Evolutionary conservation across 352 stramenopile genomes (phyloP).

Genomic region (Aphanomyces astaci): DNA sequence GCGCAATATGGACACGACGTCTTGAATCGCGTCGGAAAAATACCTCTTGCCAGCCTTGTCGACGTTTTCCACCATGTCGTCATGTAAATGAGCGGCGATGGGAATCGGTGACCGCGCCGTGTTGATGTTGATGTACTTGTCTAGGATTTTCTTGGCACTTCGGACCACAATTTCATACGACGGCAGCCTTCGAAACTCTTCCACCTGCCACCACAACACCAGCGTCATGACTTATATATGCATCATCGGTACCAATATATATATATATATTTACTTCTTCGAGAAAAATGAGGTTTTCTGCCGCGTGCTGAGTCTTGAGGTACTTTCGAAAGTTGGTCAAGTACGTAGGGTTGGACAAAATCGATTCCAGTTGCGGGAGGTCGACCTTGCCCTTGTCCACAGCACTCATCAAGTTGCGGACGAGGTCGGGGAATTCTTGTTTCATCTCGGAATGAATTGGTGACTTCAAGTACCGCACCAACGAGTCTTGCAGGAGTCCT

Average conservation of each 20-base stretch:
- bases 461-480: slow-evolving; percentile 72
- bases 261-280: slow-evolving; percentile 42
- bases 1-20: slow-evolving; percentile 68
- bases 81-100: slow-evolving; percentile 38
- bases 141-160: slow-evolving; percentile 76
- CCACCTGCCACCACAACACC: slow-evolving; percentile 33
- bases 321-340: slow-evolving; percentile 63
- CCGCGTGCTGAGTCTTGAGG: slow-evolving; percentile 66
- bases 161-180: slow-evolving; percentile 80
- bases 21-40: slow-evolving; percentile 67
- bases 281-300: slow-evolving; percentile 77
- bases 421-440: slow-evolving; percentile 26
- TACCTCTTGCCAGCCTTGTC: slow-evolving; percentile 56
- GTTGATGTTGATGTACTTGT: slow-evolving; percentile 70
- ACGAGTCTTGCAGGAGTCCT: slow-evolving; percentile 59
- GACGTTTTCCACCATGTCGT: slow-evolving; percentile 44
- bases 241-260: too few relatives aligned
- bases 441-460: slow-evolving; percentile 57
- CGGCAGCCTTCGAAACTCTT: slow-evolving; percentile 65
- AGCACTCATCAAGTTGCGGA: slow-evolving; percentile 47
- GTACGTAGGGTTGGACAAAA: slow-evolving; percentile 56
- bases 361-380: slow-evolving; percentile 58
- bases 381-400: slow-evolving; percentile 71
- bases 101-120: slow-evolving; percentile 50
- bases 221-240: not conserved